Base-by-base conservation (phyloP, 495 filamentous ascomycete genomes). In the Penicillium dipodomyicola region DNA sequence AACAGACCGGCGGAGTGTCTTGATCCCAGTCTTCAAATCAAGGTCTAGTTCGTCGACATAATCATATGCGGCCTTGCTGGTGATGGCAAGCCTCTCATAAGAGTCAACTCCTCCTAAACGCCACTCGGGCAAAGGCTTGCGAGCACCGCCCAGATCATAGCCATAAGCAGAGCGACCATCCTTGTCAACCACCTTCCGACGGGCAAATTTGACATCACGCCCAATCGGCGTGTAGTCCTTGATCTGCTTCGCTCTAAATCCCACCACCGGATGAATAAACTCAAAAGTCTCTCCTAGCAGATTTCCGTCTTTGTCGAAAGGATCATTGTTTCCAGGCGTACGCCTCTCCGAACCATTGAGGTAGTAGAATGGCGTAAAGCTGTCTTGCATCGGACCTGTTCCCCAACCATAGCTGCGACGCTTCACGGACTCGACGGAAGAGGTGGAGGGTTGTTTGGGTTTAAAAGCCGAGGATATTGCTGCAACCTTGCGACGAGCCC, bases 41-140 rank as follows among this genome's bases (percentile, higher is more conserved):
- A 60, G 50, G 32, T 67, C 65, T 33, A 67, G 19, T 11, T 54
- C 44, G 37, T 65, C 62, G 11, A 62, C 54, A 54, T 67, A 65
- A 10, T 54, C 47, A 44, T 60, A 65, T 5, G 65, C 65, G 0
- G 30, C 30, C 17, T 58, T 35, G n/a, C 62, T 50, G 11, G 57
- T 35, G 19, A 67, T 65, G 1, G 59, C 53, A 12, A 65, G 42
- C 4, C 65, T 58, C 27, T 67, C 65, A 41, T 60, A 67, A 7
- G 54, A 65, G 20, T 63, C 65, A 23, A 54, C 4, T 2, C 57
- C 65, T 15, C 65, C 65, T 19, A 67, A 44, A 15, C 45, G 57
- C 62, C 65, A 67, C 30, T 67, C 65, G 2, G 57, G 53, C 1
- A 67, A 9, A 6, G 57, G 37, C 3, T 43, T 52, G 7, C 49